Evolutionary conservation across 208 protist genomes (phyloP), one percentile per base, ranked within the genome.

Genomic region (Crithidia acanthocephali): DNA sequence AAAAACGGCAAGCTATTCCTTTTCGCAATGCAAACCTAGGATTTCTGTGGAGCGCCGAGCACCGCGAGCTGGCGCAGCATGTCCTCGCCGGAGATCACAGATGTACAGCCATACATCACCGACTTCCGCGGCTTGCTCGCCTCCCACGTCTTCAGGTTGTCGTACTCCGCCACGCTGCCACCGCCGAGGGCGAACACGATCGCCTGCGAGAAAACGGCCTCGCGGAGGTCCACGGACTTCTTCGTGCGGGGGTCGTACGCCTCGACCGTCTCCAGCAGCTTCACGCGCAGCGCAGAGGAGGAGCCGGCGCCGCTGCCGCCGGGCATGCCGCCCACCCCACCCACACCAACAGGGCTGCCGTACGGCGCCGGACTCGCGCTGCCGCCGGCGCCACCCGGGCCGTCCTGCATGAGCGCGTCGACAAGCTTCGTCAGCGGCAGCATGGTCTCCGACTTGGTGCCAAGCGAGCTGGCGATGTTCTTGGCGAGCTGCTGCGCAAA

Each of bases 181-280:
- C 93, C 93, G 13, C 93, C 91, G 53, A 95, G 83, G 33, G 81
- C 84, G 61, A 97, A 96, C 8, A 97, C 91, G 70, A 97, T 88
- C 23, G 79, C 86, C 64, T 96, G 87, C n/a, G 88, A 93, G 74
- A 94, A 96, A 53, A 80, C 69, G n/a, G 77, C 69, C 7, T 88
- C 79, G 27, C 67, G 71, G 20, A 94, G 66, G 53, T 96, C 78
- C 7, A 94, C 77, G 5, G 75, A 9, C 67, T 89, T 87, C 63
- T 77, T 80, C 10, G 80, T 91, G 33, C 87, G 86, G 10, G 88
- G 86, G 72, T 96, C 91, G 68, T 91, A 87, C 16, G 83, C 91
- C 16, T 79, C 74, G 27, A 96, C 81, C 20, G 81, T 88, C 50
- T 90, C 85, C 20, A 94, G 69, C 20, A 87, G 62, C 57, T 79